Evolutionary conservation across 768 basidiomycete genomes (phyloP), one percentile per base, ranked within the genome.

Genomic region (Melanogaster broomeanus): DNA sequence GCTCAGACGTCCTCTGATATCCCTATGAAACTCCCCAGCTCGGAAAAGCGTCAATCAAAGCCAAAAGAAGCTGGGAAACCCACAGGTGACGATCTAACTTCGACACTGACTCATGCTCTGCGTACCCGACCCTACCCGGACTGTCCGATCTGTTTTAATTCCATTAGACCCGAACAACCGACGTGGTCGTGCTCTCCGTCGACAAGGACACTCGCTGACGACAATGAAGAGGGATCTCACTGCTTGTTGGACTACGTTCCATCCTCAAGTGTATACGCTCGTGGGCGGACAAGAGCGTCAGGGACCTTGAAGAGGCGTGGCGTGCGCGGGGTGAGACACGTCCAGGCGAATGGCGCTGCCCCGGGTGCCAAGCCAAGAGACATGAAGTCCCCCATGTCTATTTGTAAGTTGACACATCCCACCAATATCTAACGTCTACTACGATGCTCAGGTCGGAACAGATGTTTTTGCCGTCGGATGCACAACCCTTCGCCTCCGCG

Each of bases 171-270:
- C 2, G 80, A 81, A 3, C 86, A 96, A 49, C 78, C 82, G 4
- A 91, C 86, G 1, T 95, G 93, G 90, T 93, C 90, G 0, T 98
- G 96, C 67, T 84, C 87, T 9, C 85, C 87, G 3, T 76, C 80
- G 0, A 24, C 24, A 11, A 34, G 25, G 27, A 12, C 45, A 27
- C 35, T 1, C 12, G 13, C 33, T 40, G 56, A 41, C 50, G 51
- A 65, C 58, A 53, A 48, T 46, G 56, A 57, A 30, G 55, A 62
- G 24, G 67, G 56, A 7, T 69, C 74, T 6, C 84, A 84, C 52
- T 90, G 84, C n/a, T 60, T 98, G 96, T 62, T 96, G 90, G 85
- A 90, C 84, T 11, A 84, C 90, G 0, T 94, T 97, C 62, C 96
- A 98, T 70, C 74, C n/a, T 96, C 21, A 87, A 85, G 59, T 98